Base-by-base conservation (phyloP, 2,329 filamentous ascomycete species). In the Cladosporium sp. region DNA sequence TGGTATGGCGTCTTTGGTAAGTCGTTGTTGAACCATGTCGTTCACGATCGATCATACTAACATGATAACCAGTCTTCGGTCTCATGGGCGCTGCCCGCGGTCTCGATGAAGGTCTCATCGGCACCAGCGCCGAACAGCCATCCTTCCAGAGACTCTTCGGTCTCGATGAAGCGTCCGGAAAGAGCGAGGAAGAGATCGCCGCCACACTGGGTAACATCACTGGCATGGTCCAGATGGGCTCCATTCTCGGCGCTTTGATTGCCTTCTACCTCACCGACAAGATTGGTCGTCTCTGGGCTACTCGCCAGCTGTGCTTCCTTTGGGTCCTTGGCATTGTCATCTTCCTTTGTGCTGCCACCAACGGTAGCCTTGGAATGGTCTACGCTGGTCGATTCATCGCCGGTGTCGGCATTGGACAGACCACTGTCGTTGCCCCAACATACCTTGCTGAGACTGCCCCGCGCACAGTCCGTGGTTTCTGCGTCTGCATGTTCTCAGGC, bases 221-320 rank as follows among this genome's bases (percentile, higher is more conserved):
- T 1, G 86, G 89, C 57, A 93, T 93, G 91, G 91, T 93, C 0
- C 91, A 93, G 77, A 87, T 93, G 71, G 91, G 91, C 26, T 90
- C 86, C 26, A 89, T 93, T 32, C 87, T 82, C 4, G 91, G 91
- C 51, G 89, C 90, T 32, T 81, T 91, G 34, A 83, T 89, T 69
- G 83, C 83, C 5, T 75, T 75, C 65, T 70, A 69, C 64, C 65
- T 75, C n/a, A 74, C 72, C 53, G 73, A 75, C 60, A 73, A 69
- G 60, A 74, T 75, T 57, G 73, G 73, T 16, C 70, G 73, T 36
- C 66, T 75, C 2, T 75, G 73, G 73, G 71, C 73, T 11, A 74
- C 71, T 7, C 59, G 73, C 2, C 66, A 72, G 51, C 67, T 75
- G 6, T 75, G 73, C 60, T 5, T 71, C 2, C 36, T 74, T 6